phyloP scores from a whole-genome alignment of 2,329 filamentous ascomycete genomes.

The Taxawa tesnikishii region DNA sequence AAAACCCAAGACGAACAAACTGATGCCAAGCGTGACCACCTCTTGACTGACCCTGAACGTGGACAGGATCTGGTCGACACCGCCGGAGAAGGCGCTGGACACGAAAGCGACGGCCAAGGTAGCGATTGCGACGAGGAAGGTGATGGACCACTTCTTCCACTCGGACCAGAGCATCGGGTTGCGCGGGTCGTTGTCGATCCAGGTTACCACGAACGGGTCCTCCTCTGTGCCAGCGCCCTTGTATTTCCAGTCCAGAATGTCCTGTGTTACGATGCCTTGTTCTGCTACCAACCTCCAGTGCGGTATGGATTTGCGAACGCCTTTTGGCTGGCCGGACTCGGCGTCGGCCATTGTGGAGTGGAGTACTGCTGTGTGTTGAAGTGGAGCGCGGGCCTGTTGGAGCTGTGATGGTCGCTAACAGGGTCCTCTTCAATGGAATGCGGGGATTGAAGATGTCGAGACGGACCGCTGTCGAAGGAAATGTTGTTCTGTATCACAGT shows the following conservation, averaged over 20 bases:
- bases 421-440: no score
- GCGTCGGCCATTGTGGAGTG: constrained; percentile 15
- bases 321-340: constrained; percentile 15
- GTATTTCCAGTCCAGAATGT: constrained; percentile 20
- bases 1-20: constrained; percentile 52
- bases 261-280: constrained; percentile 20
- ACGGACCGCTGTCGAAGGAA: no score
- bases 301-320: constrained; percentile 10
- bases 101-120: constrained; percentile 59
- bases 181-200: constrained; percentile 52
- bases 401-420: no score
- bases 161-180: constrained; percentile 51
- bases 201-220: constrained; percentile 56
- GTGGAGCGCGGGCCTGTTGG: no score
- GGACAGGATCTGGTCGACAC: constrained; percentile 38
- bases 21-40: constrained; percentile 49
- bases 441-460: neutral
- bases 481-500: no score
- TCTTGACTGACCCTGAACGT: constrained; percentile 42
- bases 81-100: constrained; percentile 55
- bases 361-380: no score
- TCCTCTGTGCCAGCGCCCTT: constrained; percentile 45
- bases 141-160: constrained; percentile 53
- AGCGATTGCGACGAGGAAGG: constrained; percentile 49
- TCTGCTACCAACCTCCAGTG: constrained; percentile 19